Conservation (phyloP, 352 stramenopile genomes). For the Pythium rishiriense region DNA sequence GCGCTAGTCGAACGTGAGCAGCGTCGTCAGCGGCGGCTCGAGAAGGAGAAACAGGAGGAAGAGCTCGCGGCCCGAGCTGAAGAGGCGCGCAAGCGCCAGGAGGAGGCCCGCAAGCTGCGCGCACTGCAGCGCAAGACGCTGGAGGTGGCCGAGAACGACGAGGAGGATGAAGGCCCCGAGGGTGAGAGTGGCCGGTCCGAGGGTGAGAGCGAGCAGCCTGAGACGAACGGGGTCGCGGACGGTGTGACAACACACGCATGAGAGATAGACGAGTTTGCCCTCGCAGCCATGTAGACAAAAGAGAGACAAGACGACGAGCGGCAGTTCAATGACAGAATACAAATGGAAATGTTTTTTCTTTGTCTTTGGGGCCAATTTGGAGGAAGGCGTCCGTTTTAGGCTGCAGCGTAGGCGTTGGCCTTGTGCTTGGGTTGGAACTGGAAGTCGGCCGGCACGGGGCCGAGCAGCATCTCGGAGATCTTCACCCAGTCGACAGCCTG, state of each 20-base stretch:
- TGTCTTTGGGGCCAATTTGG: neutral
- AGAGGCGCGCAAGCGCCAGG: slow-evolving; percentile 29
- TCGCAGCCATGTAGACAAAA: neutral
- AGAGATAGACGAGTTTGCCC: neutral
- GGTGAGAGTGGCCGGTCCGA: neutral
- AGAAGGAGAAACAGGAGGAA: slow-evolving; percentile 62
- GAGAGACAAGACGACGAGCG: neutral
- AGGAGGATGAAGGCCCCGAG: slow-evolving; percentile 7
- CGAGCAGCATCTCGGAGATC: slow-evolving; percentile 98
- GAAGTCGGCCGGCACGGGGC: slow-evolving; percentile 90
- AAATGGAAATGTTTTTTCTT: slow-evolving; percentile 15
- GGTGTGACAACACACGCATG: neutral
- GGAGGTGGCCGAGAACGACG: slow-evolving; percentile 16
- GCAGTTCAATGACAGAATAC: neutral
- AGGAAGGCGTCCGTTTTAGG: neutral
- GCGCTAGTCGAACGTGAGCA: slow-evolving; percentile 52
- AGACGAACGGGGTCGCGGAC: neutral
- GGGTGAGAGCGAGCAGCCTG: neutral
- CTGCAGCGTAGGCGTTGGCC: slow-evolving; percentile 90
- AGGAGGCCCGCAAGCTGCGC: slow-evolving; percentile 39
- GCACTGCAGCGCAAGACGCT: slow-evolving; percentile 41
- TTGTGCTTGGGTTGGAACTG: slow-evolving; percentile 99
- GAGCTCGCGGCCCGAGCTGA: slow-evolving; percentile 33
- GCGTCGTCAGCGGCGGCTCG: slow-evolving; percentile 55
- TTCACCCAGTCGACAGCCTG: slow-evolving; percentile 98